Base-by-base conservation (phyloP, 768 basidiomycete species). In the Russula brevipes region DNA sequence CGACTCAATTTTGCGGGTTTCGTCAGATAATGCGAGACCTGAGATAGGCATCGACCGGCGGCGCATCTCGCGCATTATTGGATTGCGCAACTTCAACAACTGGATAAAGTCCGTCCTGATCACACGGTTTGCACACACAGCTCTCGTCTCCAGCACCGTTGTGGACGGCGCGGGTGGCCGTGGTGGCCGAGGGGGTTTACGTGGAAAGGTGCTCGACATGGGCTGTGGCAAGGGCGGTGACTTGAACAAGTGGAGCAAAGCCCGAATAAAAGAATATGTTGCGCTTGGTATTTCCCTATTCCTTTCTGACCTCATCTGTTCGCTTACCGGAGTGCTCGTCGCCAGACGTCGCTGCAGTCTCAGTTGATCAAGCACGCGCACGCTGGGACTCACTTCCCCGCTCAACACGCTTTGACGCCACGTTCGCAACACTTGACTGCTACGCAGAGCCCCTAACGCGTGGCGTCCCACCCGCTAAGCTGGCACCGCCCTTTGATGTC, bases 181-280 rank as follows among this genome's bases (percentile, higher is more conserved):
- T 69, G 72, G 9, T 71, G 72, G 49, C 74, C 69, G 11, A 64
- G 71, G 52, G 51, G 70, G 71, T 54, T 62, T 61, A 54, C 75
- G 71, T 52, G 94, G 94, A 35, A 89, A 88, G 71, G 92, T 98
- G 30, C 81, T 99, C 24, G 97, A 99, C 75, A 84, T 99, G 75
- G 97, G 96, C 5, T 98, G 96, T 71, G 97, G 97, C n/a, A 99
- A 98, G 75, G 97, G 97, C 11, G 97, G 97, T 5, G 97, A 99
- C 75, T 80, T 98, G 69, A 89, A 83, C 45, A 99, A 99, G 75
- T 99, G 97, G 97, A 78, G 81, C 53, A 93, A 92, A 74, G 94
- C 94, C 16, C 83, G 81, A 53, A 85, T 95, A 39, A 81, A 73
- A 66, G 90, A 93, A 68, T 81, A 93, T 57, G 78, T 93, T 45